Evolutionary conservation across 768 basidiomycete genomes (phyloP).

Genomic region (Naematelia aurantialba): DNA sequence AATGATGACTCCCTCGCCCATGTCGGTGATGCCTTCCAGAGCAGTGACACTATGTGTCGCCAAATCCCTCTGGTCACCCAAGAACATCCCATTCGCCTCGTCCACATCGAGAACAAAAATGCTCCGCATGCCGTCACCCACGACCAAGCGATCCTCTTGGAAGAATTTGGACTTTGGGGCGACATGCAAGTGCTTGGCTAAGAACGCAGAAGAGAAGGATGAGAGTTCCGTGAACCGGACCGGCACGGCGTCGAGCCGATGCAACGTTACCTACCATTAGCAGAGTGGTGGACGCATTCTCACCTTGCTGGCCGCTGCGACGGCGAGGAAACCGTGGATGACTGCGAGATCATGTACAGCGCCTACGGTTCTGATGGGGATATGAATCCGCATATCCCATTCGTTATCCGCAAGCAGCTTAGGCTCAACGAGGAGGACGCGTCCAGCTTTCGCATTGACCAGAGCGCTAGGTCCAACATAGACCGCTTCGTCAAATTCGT

Average conservation of each 20-base stretch:
- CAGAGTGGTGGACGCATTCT: background rate
- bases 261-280: constrained; percentile 22
- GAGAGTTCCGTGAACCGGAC: constrained; percentile 21
- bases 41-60: constrained; percentile 43
- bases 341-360: constrained; percentile 40
- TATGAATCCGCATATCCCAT: constrained; percentile 8
- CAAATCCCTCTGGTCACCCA: constrained; percentile 42
- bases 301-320: constrained; percentile 44
- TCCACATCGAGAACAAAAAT: constrained; percentile 40
- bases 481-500: constrained; percentile 22
- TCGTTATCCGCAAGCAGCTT: constrained; percentile 5
- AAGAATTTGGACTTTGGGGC: constrained; percentile 13
- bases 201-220: constrained; percentile 38
- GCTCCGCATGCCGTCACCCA: constrained; percentile 48
- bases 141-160: constrained; percentile 33
- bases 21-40: constrained; percentile 38
- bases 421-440: constrained; percentile 24
- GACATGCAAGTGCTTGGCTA: constrained; percentile 39
- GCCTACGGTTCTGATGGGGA: constrained; percentile 21
- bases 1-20: constrained; percentile 39
- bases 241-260: constrained; percentile 21
- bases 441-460: constrained; percentile 26
- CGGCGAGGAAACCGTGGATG: constrained; percentile 43
- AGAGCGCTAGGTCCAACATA: constrained; percentile 5
- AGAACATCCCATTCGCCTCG: constrained; percentile 26